These are phyloP conservation scores for Termitomyces sp. DNA, from an alignment of 768 basidiomycete species.

Conservation along the genomic window DNA sequence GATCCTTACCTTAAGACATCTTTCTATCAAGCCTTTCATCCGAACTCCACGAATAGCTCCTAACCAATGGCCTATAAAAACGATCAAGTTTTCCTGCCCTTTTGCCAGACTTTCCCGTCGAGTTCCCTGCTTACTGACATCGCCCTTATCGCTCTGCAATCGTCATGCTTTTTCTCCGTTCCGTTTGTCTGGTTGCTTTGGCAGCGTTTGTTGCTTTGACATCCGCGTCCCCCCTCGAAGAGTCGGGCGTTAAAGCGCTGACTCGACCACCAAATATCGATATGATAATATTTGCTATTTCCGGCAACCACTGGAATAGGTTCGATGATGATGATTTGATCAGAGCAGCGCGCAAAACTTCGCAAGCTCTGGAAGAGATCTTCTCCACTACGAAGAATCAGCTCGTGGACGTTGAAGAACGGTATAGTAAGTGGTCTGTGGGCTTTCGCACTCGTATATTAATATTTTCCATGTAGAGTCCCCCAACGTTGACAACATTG, in stretches of 20 bases:
- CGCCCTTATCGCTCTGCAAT: background rate
- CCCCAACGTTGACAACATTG: background rate
- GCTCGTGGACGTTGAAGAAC: background rate
- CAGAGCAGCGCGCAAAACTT: background rate
- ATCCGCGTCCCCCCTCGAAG: background rate
- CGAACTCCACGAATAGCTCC: background rate
- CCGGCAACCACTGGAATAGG: no score
- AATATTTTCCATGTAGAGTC: background rate
- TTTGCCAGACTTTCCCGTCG: background rate
- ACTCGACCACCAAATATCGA: background rate
- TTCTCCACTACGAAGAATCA: background rate
- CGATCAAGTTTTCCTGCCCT: background rate
- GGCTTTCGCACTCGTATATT: background rate
- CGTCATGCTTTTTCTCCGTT: background rate
- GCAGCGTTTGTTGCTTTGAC: background rate
- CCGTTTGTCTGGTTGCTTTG: background rate
- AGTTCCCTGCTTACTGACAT: background rate
- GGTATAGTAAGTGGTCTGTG: background rate
- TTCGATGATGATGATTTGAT: no score
- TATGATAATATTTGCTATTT: no score
- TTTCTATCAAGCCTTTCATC: background rate
- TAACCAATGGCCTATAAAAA: conserved; percentile 2
- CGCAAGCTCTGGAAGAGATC: background rate
- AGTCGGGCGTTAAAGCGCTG: background rate
- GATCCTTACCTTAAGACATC: background rate